A percentile compares a stretch with the other conserved stretches of the same genome.
These are phyloP conservation scores for Xerophyta viscosa DNA, from an alignment of 106 monocot species.

Conservation along the genomic window DNA sequence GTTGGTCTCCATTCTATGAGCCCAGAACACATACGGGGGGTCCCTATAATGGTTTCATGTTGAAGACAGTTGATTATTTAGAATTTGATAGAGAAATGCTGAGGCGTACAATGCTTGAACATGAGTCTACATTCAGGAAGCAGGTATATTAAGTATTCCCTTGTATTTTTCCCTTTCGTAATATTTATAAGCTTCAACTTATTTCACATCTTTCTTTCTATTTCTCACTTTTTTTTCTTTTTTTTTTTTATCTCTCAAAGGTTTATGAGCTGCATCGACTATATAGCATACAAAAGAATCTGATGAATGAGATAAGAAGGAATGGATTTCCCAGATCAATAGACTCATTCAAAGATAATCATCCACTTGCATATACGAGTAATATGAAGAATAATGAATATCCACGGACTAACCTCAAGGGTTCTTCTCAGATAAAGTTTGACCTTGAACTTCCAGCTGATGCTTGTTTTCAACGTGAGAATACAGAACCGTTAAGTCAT, in stretches of 20 bases:
- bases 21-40: constrained; percentile 17
- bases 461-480: constrained; percentile 27
- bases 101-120: constrained; percentile 73
- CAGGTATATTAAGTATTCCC: constrained; percentile 53
- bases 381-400: not conserved
- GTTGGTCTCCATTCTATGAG: constrained; percentile 38
- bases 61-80: constrained; percentile 20
- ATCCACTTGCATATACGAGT: not conserved
- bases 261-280: constrained; percentile 66
- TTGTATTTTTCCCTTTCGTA: no score
- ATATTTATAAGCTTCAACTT: no score
- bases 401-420: not conserved
- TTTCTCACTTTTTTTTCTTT: not conserved
- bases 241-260: constrained; percentile 5
- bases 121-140: constrained; percentile 79
- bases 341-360: constrained; percentile 5
- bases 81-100: constrained; percentile 65
- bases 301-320: constrained; percentile 45
- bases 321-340: constrained; percentile 11
- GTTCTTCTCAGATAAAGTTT: constrained; percentile 13
- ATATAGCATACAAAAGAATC: constrained; percentile 47
- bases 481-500: constrained; percentile 7
- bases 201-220: no score
- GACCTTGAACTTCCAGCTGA: constrained; percentile 54
- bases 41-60: constrained; percentile 12